Conservation (phyloP, 805 yeast species). For the Candida xiaguanensis region DNA sequence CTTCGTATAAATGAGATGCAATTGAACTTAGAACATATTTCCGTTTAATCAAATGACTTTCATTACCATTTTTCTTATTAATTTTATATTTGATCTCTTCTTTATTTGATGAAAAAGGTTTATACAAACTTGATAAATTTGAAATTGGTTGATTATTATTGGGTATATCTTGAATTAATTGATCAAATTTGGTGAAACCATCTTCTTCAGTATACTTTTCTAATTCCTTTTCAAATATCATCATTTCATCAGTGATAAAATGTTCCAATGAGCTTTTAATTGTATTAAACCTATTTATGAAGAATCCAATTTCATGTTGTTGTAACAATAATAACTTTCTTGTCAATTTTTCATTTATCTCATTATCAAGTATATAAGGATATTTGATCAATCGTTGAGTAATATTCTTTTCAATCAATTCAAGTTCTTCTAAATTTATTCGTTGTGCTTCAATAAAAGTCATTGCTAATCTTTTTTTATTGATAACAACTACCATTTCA, state of each 20-base stretch:
- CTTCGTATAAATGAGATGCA: conserved; percentile 43
- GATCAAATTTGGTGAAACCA: conserved; percentile 15
- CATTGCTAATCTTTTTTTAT: conserved; percentile 10
- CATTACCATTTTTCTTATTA: conserved; percentile 12
- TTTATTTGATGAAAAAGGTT: conserved; percentile 20
- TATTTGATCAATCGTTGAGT: conserved; percentile 58
- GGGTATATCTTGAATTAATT: conserved; percentile 8
- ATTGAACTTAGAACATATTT: conserved; percentile 45
- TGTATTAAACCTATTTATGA: conserved; percentile 45
- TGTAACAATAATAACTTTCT: conserved; percentile 53
- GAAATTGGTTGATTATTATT: conserved; percentile 9
- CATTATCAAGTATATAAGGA: conserved; percentile 44
- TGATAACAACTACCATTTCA: background rate
- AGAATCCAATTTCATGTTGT: conserved; percentile 60
- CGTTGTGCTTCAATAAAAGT: conserved; percentile 33
- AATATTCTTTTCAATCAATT: conserved; percentile 65
- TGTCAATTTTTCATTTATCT: conserved; percentile 33
- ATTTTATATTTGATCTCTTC: conserved; percentile 7
- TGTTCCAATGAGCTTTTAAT: conserved; percentile 9
- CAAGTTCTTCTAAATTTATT: conserved; percentile 56
- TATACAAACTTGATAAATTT: conserved; percentile 15
- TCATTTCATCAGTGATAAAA: conserved; percentile 4
- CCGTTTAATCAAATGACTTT: conserved; percentile 25
- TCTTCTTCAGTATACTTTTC: conserved; percentile 12
- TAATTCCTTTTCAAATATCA: conserved; percentile 11